A percentile compares a stretch with the other conserved stretches of the same genome.
phyloP scores from a whole-genome alignment of 495 filamentous ascomycete genomes.

The Hyphodiscus hymeniophilus region DNA sequence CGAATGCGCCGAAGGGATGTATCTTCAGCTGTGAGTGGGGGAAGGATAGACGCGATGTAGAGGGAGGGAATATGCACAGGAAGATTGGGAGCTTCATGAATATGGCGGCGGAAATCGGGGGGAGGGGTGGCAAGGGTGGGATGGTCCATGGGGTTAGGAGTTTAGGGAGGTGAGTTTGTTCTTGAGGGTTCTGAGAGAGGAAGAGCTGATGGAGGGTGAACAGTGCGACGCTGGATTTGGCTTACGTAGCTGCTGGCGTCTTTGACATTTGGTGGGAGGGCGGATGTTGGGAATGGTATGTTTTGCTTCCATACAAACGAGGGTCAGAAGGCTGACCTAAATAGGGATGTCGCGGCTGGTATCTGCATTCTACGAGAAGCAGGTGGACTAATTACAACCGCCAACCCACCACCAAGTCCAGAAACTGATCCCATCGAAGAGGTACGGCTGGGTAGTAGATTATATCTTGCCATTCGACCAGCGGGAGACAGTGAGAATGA shows the following conservation, averaged over 20 bases:
- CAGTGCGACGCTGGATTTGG: conserved; percentile 67
- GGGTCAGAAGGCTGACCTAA: neutral
- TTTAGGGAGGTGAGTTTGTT: conserved; percentile 37
- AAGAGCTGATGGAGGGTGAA: conserved; percentile 26
- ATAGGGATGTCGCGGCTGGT: conserved; percentile 69
- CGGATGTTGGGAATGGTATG: conserved; percentile 69
- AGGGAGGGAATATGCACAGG: conserved; percentile 52
- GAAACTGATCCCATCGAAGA: conserved; percentile 47
- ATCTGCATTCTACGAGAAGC: conserved; percentile 72
- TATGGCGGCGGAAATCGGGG: conserved; percentile 55
- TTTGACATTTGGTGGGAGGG: conserved; percentile 81
- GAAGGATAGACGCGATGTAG: conserved; percentile 55
- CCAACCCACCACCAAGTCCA: conserved; percentile 51
- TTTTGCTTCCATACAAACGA: neutral
- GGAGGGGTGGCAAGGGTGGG: conserved; percentile 52
- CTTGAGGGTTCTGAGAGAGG: neutral
- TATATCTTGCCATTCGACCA: conserved; percentile 61
- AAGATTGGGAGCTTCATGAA: conserved; percentile 65
- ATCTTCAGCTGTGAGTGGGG: conserved; percentile 66
- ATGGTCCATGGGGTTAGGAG: conserved; percentile 76
- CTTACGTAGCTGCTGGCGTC: conserved; percentile 59
- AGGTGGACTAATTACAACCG: conserved; percentile 57
- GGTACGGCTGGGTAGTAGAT: conserved; percentile 48
- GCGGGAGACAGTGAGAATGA: conserved; percentile 52
- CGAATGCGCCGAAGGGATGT: conserved; percentile 55